phyloP scores from a whole-genome alignment of 805 yeast genomes.

The Hyphopichia homilentoma region DNA sequence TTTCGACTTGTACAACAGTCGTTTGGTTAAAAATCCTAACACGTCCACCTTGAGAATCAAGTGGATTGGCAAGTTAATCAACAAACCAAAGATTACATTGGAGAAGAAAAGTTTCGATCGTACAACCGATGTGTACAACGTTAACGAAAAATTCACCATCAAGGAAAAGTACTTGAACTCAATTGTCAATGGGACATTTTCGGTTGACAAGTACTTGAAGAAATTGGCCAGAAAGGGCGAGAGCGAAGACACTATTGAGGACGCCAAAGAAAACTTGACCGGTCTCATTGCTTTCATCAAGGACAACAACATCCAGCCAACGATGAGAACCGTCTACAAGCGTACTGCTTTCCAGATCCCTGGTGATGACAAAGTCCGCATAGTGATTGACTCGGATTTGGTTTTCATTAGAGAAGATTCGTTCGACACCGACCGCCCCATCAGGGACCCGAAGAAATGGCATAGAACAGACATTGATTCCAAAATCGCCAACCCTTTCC shows the following conservation, averaged over 20 bases:
- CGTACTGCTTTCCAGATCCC: constrained; percentile 98
- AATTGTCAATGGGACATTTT: constrained; percentile 55
- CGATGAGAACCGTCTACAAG: constrained; percentile 79
- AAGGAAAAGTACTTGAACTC: constrained; percentile 81
- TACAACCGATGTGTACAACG: constrained; percentile 46
- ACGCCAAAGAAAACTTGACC: constrained; percentile 51
- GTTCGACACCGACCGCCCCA: constrained; percentile 79
- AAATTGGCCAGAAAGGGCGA: constrained; percentile 65
- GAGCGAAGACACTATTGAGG: constrained; percentile 47
- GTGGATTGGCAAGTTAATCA: constrained; percentile 83
- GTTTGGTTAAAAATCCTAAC: constrained; percentile 64
- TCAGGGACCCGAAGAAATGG: constrained; percentile 87
- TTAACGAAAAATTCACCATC: constrained; percentile 61
- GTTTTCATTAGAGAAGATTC: constrained; percentile 87
- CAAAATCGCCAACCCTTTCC: constrained; percentile 61
- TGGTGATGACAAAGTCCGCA: constrained; percentile 89
- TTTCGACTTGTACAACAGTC: constrained; percentile 83
- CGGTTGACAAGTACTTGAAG: constrained; percentile 46
- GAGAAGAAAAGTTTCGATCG: constrained; percentile 76
- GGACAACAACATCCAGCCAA: constrained; percentile 73
- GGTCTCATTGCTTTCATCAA: constrained; percentile 61
- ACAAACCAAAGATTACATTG: constrained; percentile 72
- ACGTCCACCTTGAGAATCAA: constrained; percentile 79
- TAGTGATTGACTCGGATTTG: constrained; percentile 86
- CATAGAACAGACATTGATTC: constrained; percentile 90